Evolutionary conservation across 805 yeast species (phyloP).

Genomic region (Saccharomycopsis lassenensis): DNA sequence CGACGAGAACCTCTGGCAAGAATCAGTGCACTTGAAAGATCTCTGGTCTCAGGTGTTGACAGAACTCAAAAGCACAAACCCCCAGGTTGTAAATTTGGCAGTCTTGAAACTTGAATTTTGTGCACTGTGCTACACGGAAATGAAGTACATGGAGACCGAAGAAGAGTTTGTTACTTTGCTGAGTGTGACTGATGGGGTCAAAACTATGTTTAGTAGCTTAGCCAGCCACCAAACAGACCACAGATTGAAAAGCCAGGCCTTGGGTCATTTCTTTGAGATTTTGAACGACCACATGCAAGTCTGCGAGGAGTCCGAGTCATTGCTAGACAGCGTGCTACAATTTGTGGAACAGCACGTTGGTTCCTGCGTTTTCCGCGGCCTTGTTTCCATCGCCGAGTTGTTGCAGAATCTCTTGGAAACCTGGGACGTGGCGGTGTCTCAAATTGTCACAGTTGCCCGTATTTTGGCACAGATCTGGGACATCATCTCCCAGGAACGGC

Average conservation of each 20-base stretch:
- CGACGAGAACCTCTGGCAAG: constrained; percentile 18
- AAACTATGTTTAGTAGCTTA: constrained; percentile 2
- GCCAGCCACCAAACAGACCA: not conserved
- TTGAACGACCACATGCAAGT: constrained; percentile 16
- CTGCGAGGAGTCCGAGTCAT: no score
- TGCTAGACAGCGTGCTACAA: constrained; percentile 16
- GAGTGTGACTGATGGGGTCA: constrained; percentile 7
- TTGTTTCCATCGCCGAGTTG: constrained; percentile 20
- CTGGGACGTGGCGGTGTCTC: constrained; percentile 3
- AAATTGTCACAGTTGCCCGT: constrained; percentile 22
- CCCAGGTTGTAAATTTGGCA: constrained; percentile 20
- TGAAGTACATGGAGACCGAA: constrained; percentile 9
- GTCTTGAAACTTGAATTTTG: constrained; percentile 22
- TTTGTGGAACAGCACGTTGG: constrained; percentile 16
- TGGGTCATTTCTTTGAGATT: constrained; percentile 20
- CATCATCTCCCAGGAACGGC: constrained; percentile 42
- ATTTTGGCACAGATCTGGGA: constrained; percentile 44
- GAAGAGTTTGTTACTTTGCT: not conserved
- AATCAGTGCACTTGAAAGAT: constrained; percentile 19
- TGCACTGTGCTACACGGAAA: constrained; percentile 18
- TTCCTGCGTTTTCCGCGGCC: constrained; percentile 21
- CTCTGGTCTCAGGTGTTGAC: constrained; percentile 19
- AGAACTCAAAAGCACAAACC: constrained; percentile 18
- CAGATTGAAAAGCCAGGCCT: constrained; percentile 4
- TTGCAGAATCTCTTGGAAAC: constrained; percentile 18